Base-by-base conservation (phyloP, 2,329 filamentous ascomycete genomes). In the Didymella keratinophila region DNA sequence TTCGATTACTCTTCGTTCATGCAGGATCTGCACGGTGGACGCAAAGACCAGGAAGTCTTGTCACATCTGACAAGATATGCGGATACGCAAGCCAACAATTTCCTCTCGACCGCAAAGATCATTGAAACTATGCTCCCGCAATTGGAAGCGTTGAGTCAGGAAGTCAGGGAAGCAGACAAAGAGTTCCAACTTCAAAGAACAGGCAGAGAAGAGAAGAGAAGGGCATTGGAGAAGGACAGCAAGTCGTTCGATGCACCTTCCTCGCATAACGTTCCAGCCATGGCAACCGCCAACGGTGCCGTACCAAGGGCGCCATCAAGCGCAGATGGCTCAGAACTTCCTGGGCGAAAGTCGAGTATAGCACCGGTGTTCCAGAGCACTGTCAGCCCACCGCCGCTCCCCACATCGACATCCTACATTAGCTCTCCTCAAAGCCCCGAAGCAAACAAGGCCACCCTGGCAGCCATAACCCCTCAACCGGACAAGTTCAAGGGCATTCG, bases 1-100 rank as follows among this genome's bases (percentile, higher is more conserved):
- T 99, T 99, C 71, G 96, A 99, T 77, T 99, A 99, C 76, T 98
- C 94, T 3, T 97, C 92, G 14, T 99, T 98, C 73, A 96, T 99
- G 91, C 94, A 98, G 71, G 95, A 99, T 80, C 83, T 99, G n/a
- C 95, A 98, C 63, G 95, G 95, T 28, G 95, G 95, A n/a, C 89
- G 95, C 62, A 99, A 98, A 76, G 95, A 99, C 71, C 95, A 98
- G 72, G 95, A 99, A 75, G 91, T 99, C 4, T 79, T 99, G 28
- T 98, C 94, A 1, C 91, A 97, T 73, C 83, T 99, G 30, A 99
- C 95, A 1, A 94, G 90, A 73, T 99, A 93, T 75, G 96, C 96
- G 10, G 93, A 96, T 74, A 87, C 89, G 3, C 95, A 99, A 73
- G 92, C 95, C 16, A 89, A 87, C 69, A 89, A 86, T 58, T 98